These are phyloP conservation scores for Limonomyces culmigenus DNA, from an alignment of 1,284 basidiomycete species.

Conservation along the genomic window DNA sequence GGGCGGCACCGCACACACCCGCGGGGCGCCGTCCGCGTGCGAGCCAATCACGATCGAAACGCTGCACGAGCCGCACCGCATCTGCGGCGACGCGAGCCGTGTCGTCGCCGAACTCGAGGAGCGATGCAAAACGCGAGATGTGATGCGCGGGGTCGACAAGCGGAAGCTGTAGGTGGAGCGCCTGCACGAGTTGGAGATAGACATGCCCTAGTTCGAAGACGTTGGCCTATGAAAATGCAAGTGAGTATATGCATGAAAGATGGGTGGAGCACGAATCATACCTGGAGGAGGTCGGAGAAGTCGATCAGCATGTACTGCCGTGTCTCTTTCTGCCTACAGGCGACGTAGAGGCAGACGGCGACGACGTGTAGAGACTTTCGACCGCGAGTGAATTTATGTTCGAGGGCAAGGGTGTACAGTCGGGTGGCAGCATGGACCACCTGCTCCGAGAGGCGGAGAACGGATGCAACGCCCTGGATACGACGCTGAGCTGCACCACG, in stretches of 20 bases:
- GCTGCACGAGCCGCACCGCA: conserved; percentile 84
- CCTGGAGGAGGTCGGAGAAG: conserved; percentile 85
- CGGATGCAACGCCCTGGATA: conserved; percentile 68
- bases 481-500: conserved; percentile 40
- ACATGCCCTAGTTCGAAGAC: conserved; percentile 96
- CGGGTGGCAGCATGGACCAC: conserved; percentile 74
- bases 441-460: conserved; percentile 64
- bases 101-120: conserved; percentile 93
- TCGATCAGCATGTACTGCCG: conserved; percentile 96
- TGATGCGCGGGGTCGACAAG: conserved; percentile 95
- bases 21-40: conserved; percentile 88
- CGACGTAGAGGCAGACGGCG: conserved; percentile 90
- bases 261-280: conserved; percentile 15
- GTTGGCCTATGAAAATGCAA: conserved; percentile 53
- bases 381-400: conserved; percentile 89
- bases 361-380: conserved; percentile 86
- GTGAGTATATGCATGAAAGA: background rate
- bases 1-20: conserved; percentile 92
- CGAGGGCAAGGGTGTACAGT: conserved; percentile 86
- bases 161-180: conserved; percentile 76
- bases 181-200: conserved; percentile 87
- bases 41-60: conserved; percentile 98
- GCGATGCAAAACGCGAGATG: conserved; percentile 90
- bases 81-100: conserved; percentile 87
- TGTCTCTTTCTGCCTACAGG: conserved; percentile 83